These are phyloP conservation scores for Cryomyces minteri DNA, from an alignment of 495 filamentous ascomycete species.

Conservation along the genomic window DNA sequence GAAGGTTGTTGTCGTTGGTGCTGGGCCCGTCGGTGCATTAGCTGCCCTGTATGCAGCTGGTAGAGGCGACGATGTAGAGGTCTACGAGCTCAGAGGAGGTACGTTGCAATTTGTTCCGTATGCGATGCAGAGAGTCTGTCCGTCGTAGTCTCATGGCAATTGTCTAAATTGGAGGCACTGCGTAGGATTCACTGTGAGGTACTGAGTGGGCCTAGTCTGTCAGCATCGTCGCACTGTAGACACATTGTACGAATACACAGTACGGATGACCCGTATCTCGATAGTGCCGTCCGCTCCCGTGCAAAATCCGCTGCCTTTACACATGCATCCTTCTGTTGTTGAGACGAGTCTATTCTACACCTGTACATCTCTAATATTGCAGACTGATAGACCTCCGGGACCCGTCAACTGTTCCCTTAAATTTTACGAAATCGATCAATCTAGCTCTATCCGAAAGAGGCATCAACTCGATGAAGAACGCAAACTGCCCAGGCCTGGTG, in stretches of 20 bases:
- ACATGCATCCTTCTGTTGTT: no score
- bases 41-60: slow-evolving; percentile 83
- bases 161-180: no score
- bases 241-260: no score
- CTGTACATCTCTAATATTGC: no score
- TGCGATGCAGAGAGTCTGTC: neutral
- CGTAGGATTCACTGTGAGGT: no score
- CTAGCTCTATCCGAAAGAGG: slow-evolving; percentile 85
- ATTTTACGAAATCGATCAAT: slow-evolving; percentile 97
- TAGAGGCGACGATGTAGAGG: slow-evolving; percentile 71
- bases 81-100: slow-evolving; percentile 91
- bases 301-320: no score
- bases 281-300: no score
- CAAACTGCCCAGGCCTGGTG: slow-evolving; percentile 43
- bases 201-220: no score
- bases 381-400: slow-evolving; percentile 56
- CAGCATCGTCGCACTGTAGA: no score
- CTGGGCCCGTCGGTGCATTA: slow-evolving; percentile 81
- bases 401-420: slow-evolving; percentile 66
- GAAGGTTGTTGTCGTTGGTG: slow-evolving; percentile 73
- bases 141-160: neutral
- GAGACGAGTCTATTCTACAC: no score
- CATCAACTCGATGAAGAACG: slow-evolving; percentile 65
- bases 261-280: no score
- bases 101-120: slow-evolving; percentile 16